phyloP scores from a whole-genome alignment of 768 basidiomycete genomes.

The Phylloporus sp. region DNA sequence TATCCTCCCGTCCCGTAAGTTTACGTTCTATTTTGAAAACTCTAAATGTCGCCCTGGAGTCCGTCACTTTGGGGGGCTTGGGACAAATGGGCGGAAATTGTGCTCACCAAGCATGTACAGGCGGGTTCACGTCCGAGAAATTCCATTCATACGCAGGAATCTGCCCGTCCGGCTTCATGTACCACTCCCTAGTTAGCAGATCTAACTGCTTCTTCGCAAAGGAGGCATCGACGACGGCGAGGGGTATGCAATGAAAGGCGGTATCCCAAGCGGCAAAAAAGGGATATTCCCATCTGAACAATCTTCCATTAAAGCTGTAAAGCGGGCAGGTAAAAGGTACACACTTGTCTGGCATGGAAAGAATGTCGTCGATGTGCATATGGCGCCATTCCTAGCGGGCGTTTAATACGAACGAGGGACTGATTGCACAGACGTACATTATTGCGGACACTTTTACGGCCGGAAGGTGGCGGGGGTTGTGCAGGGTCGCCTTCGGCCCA shows the following conservation, averaged over 20 bases:
- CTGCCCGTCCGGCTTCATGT: slow-evolving; percentile 98
- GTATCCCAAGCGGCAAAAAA: slow-evolving; percentile 99
- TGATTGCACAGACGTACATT: slow-evolving; percentile 41
- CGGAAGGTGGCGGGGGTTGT: slow-evolving; percentile 91
- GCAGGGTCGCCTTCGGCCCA: slow-evolving; percentile 96
- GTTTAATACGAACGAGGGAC: neutral
- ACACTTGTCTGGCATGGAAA: slow-evolving; percentile 99
- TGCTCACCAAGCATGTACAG: slow-evolving; percentile 91
- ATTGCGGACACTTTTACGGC: slow-evolving; percentile 81
- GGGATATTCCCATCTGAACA: slow-evolving; percentile 88
- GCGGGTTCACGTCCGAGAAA: slow-evolving; percentile 96
- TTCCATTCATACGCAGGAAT: slow-evolving; percentile 99
- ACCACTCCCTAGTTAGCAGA: slow-evolving; percentile 96
- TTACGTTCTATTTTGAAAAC: slow-evolving; percentile 99
- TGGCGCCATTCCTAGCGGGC: slow-evolving; percentile 82
- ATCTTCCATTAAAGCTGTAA: slow-evolving; percentile 4
- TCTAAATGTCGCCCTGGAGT: slow-evolving; percentile 83
- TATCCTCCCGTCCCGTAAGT: slow-evolving; percentile 83
- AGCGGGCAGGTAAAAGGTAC: slow-evolving; percentile 14
- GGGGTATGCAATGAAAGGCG: slow-evolving; percentile 98
- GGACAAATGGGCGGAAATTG: neutral
- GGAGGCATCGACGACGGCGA: slow-evolving; percentile 90
- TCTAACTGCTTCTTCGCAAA: slow-evolving; percentile 99
- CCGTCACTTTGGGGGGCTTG: slow-evolving; percentile 1
- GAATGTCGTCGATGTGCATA: slow-evolving; percentile 89